phyloP scores from a whole-genome alignment of 192 early-diverging fungal species.

The Chytriomyces sp. region DNA sequence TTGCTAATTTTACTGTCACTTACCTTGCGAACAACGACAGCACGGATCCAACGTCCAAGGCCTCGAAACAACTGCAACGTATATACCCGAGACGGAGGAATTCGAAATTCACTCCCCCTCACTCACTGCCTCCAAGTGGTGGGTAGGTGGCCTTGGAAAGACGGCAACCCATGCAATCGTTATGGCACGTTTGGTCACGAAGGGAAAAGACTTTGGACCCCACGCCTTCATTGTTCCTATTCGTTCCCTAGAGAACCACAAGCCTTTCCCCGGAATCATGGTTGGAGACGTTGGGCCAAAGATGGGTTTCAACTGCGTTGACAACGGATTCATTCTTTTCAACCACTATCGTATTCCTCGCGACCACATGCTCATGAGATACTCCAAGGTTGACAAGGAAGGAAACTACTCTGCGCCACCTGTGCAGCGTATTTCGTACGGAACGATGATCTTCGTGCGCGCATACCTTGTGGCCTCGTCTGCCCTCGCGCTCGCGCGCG shows the following conservation, averaged over 20 bases:
- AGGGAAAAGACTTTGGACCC: constrained; percentile 75
- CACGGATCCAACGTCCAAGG: constrained; percentile 88
- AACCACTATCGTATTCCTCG: constrained; percentile 80
- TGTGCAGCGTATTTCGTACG: constrained; percentile 74
- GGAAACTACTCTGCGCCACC: constrained; percentile 76
- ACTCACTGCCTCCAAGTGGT: constrained; percentile 83
- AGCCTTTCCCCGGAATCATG: constrained; percentile 72
- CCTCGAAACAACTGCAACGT: constrained; percentile 86
- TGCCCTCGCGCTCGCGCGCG: constrained; percentile 47
- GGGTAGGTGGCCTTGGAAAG: constrained; percentile 82
- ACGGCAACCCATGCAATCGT: constrained; percentile 76
- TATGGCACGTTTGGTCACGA: constrained; percentile 76
- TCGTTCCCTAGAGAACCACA: constrained; percentile 73
- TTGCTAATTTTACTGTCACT: background rate
- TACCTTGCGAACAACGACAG: constrained; percentile 29
- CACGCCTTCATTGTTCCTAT: constrained; percentile 82
- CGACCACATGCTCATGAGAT: constrained; percentile 74
- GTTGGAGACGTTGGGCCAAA: constrained; percentile 90
- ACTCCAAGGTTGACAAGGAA: constrained; percentile 66
- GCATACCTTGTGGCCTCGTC: constrained; percentile 63
- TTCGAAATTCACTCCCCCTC: constrained; percentile 83
- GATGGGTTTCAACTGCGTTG: constrained; percentile 82
- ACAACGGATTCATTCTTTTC: constrained; percentile 86
- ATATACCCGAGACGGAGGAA: constrained; percentile 78
- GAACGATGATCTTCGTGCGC: constrained; percentile 84